Evolutionary conservation across 352 stramenopile genomes (phyloP).

Genomic region (Phytophthora multivora): DNA sequence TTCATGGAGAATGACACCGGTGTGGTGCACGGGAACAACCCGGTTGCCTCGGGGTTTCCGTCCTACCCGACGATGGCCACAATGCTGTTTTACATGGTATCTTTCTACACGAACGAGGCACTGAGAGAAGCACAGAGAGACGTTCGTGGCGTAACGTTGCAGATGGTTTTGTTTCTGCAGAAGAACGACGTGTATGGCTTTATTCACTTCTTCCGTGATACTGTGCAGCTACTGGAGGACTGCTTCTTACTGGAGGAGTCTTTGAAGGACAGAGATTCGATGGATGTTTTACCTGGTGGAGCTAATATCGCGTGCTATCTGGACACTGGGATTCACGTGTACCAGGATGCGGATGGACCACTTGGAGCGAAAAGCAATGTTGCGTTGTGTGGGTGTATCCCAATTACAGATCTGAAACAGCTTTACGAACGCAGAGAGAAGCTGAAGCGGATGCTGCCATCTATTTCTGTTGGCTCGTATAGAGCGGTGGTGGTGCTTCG

Average conservation of each 20-base stretch:
- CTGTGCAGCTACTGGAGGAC: conserved; percentile 57
- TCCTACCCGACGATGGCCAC: conserved; percentile 58
- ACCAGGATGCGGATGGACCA: conserved; percentile 60
- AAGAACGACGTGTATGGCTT: conserved; percentile 60
- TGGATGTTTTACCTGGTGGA: conserved; percentile 18
- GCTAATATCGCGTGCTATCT: conserved; percentile 53
- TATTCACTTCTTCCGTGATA: conserved; percentile 69
- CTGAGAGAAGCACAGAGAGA: conserved; percentile 45
- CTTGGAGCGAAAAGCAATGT: conserved; percentile 40
- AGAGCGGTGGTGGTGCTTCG: conserved; percentile 39
- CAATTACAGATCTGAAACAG: conserved; percentile 29
- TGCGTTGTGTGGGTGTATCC: conserved; percentile 55
- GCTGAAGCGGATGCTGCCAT: conserved; percentile 54
- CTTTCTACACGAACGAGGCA: conserved; percentile 59
- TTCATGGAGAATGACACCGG: conserved; percentile 47
- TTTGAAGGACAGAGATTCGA: conserved; percentile 36
- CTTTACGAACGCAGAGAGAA: conserved; percentile 45
- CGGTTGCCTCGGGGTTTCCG: conserved; percentile 27
- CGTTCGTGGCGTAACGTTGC: conserved; percentile 51
- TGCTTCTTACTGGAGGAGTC: conserved; percentile 60
- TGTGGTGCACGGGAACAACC: not conserved
- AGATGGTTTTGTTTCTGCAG: conserved; percentile 63
- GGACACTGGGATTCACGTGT: conserved; percentile 66
- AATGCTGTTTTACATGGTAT: conserved; percentile 80
- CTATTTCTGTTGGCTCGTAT: conserved; percentile 51